Evolutionary conservation across 2,329 filamentous ascomycete species (phyloP).

Genomic region (Huntiella abstrusa): DNA sequence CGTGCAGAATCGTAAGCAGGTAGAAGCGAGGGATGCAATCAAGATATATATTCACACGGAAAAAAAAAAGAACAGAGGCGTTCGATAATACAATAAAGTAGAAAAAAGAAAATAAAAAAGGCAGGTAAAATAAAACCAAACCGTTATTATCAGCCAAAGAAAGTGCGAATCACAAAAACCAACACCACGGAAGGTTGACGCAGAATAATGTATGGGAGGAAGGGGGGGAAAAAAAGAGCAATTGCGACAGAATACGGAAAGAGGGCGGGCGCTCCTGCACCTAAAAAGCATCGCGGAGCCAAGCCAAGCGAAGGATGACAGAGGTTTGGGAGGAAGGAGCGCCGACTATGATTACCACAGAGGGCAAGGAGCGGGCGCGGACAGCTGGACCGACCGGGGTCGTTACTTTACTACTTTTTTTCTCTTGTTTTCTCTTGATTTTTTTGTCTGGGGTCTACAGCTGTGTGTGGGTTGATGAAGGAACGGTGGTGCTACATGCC

Average conservation of each 20-base stretch:
- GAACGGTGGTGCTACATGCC: too few species aligned
- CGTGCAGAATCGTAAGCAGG: too few species aligned
- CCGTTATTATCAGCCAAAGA: neutral
- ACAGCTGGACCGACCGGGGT: too few species aligned
- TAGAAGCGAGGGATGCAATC: neutral
- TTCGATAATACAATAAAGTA: neutral
- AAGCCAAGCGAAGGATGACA: neutral
- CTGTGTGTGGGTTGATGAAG: too few species aligned
- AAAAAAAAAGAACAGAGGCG: neutral
- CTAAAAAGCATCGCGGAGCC: conserved; percentile 5
- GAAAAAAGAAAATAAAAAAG: conserved; percentile 2
- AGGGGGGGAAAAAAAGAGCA: conserved; percentile 1
- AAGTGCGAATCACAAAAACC: neutral
- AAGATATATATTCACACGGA: neutral
- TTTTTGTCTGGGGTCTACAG: too few species aligned
- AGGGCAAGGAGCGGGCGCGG: too few species aligned
- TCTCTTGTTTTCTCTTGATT: too few species aligned
- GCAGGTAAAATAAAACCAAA: neutral
- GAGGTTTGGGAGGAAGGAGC: neutral
- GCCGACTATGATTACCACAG: neutral
- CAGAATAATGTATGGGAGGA: neutral
- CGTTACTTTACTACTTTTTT: too few species aligned
- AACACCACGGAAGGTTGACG: neutral
- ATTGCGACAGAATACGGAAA: neutral
- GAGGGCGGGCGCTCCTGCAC: conserved; percentile 6